Conservation (phyloP, 805 yeast species). For the Blastobotrys chiropterorum region DNA sequence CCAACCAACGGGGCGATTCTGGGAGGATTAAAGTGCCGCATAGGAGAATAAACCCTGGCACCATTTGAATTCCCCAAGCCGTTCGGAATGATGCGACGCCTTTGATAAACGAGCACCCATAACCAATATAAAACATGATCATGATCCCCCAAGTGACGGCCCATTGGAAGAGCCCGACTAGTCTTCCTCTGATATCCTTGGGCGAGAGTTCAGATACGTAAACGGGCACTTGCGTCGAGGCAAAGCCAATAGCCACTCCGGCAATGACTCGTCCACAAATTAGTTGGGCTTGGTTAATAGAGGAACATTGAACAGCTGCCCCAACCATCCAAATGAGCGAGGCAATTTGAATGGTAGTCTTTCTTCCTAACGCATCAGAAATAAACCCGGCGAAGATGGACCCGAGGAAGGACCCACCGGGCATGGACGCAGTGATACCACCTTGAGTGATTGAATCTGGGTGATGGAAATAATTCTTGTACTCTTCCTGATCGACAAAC, state of each 20-base stretch:
- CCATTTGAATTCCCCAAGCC: constrained; percentile 54
- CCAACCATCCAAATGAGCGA: constrained; percentile 57
- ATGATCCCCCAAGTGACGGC: constrained; percentile 57
- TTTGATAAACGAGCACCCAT: constrained; percentile 41
- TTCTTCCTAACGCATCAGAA: constrained; percentile 53
- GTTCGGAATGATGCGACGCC: constrained; percentile 51
- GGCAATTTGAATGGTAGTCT: constrained; percentile 45
- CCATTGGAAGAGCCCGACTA: constrained; percentile 58
- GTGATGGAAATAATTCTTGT: constrained; percentile 43
- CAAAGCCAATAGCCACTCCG: constrained; percentile 61
- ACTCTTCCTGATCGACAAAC: constrained; percentile 46
- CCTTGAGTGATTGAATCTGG: constrained; percentile 62
- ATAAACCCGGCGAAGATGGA: constrained; percentile 49
- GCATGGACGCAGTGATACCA: constrained; percentile 65
- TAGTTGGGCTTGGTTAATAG: constrained; percentile 39
- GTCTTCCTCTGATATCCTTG: constrained; percentile 50
- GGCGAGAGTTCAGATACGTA: constrained; percentile 62
- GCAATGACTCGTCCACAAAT: constrained; percentile 53
- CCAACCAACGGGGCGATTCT: constrained; percentile 41
- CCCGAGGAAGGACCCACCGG: constrained; percentile 71
- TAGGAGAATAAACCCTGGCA: constrained; percentile 45
- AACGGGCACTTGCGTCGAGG: constrained; percentile 58
- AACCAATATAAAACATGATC: constrained; percentile 53
- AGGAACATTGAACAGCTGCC: constrained; percentile 45
- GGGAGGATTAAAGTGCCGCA: constrained; percentile 37